A percentile compares a stretch with the other conserved stretches of the same genome.
phyloP scores from a whole-genome alignment of 2,329 filamentous ascomycete species.

The Elsinoe fawcettii region DNA sequence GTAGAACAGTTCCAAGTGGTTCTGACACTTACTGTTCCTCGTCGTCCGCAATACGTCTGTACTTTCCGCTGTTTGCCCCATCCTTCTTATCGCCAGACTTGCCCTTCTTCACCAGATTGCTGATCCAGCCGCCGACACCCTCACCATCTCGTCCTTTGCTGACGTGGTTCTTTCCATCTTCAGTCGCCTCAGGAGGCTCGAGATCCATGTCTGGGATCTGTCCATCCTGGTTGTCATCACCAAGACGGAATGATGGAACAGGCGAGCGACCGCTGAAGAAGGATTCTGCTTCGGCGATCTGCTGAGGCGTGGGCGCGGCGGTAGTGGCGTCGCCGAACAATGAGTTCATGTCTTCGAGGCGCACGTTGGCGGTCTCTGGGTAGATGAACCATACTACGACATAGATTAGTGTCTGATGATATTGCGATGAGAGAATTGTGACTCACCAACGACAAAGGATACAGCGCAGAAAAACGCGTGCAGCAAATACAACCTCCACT shows the following conservation, averaged over 20 bases:
- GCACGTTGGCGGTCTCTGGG: slow-evolving; percentile 90
- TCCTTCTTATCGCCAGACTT: slow-evolving; percentile 37
- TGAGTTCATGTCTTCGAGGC: slow-evolving; percentile 92
- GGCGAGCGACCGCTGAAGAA: slow-evolving; percentile 73
- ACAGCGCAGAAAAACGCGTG: slow-evolving; percentile 95
- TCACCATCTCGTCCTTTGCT: slow-evolving; percentile 38
- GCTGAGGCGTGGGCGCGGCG: slow-evolving; percentile 67
- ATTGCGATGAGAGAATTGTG: background rate
- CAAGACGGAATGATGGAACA: slow-evolving; percentile 64
- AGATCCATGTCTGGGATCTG: slow-evolving; percentile 76
- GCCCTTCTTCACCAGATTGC: slow-evolving; percentile 53
- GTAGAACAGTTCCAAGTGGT: background rate
- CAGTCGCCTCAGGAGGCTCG: slow-evolving; percentile 60
- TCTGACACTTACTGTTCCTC: slow-evolving; percentile 23
- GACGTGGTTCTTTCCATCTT: slow-evolving; percentile 42
- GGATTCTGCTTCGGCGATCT: slow-evolving; percentile 72
- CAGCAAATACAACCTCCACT: slow-evolving; percentile 88
- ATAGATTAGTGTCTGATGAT: slow-evolving; percentile 13
- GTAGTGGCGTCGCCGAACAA: slow-evolving; percentile 91
- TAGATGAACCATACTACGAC: slow-evolving; percentile 87
- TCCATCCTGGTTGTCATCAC: slow-evolving; percentile 31
- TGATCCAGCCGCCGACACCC: slow-evolving; percentile 63
- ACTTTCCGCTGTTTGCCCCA: slow-evolving; percentile 36
- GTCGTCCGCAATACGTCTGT: slow-evolving; percentile 41
- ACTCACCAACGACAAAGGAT: slow-evolving; percentile 92